Conservation (phyloP, 2,329 filamentous ascomycete species). For the Diaporthe humulicola region DNA sequence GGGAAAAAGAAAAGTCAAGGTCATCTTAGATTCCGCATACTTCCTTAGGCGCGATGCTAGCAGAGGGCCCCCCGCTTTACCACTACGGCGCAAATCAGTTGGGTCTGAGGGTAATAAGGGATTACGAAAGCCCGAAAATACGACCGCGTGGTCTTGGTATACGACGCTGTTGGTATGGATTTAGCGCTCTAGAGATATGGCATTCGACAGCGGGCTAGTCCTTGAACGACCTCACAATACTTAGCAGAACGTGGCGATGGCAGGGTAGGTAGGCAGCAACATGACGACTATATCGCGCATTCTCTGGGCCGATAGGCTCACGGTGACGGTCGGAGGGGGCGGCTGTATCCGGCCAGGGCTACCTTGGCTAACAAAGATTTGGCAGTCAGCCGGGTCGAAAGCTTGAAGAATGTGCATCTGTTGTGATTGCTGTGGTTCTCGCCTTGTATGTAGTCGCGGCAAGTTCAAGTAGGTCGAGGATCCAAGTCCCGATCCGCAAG, state of each 20-base stretch:
- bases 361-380: not conserved
- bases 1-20: not conserved
- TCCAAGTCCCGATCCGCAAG: not conserved
- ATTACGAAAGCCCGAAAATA: conserved; percentile 1
- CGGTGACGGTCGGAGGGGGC: too few relatives aligned
- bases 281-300: not conserved
- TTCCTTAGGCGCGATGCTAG: conserved; percentile 20
- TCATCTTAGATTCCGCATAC: not conserved
- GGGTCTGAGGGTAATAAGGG: not conserved
- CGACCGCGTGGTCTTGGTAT: conserved; percentile 22
- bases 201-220: not conserved
- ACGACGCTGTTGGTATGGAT: not conserved
- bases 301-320: not conserved
- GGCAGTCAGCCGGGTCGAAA: not conserved
- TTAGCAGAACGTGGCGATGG: not conserved
- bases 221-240: not conserved
- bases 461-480: not conserved
- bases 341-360: not conserved
- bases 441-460: not conserved
- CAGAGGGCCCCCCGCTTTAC: not conserved
- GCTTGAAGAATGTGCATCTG: too few relatives aligned
- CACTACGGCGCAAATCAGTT: not conserved
- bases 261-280: not conserved
- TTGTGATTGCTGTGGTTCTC: not conserved
- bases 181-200: not conserved